Evolutionary conservation across 1,139 yeast genomes (phyloP).

Genomic region (Candida freyschussii): DNA sequence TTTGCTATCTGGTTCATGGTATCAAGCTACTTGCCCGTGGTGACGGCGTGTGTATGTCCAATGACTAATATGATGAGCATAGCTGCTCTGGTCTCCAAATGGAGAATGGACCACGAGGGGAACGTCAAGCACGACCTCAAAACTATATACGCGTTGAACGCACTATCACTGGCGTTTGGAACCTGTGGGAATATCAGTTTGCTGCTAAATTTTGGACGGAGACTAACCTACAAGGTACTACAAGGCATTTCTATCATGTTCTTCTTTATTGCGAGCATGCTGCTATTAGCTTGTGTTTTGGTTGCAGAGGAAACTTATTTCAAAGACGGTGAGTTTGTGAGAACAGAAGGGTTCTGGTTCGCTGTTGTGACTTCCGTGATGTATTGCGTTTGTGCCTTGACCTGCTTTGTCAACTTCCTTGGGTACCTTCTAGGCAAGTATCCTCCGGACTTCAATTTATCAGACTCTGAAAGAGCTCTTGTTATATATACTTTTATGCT

Average conservation of each 20-base stretch:
- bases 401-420: constrained; percentile 51
- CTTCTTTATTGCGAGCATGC: constrained; percentile 53
- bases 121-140: constrained; percentile 32
- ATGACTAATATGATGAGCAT: constrained; percentile 68
- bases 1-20: constrained; percentile 21
- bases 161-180: constrained; percentile 59
- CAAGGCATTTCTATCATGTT: constrained; percentile 59
- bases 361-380: constrained; percentile 60
- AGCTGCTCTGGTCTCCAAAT: constrained; percentile 65
- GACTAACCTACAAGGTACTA: constrained; percentile 50
- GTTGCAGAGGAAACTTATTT: constrained; percentile 38
- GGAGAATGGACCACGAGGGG: constrained; percentile 43
- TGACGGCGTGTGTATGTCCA: constrained; percentile 77
- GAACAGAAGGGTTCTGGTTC: constrained; percentile 72
- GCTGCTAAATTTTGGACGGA: constrained; percentile 59
- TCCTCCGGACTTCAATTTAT: constrained; percentile 64
- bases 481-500: constrained; percentile 66
- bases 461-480: constrained; percentile 61
- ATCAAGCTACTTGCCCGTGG: constrained; percentile 45
- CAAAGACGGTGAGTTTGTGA: constrained; percentile 14
- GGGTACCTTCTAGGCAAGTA: constrained; percentile 59
- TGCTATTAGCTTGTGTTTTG: constrained; percentile 49
- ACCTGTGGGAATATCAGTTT: constrained; percentile 60
- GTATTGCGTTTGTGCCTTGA: constrained; percentile 50
- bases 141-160: constrained; percentile 51